Evolutionary conservation across 1,139 yeast species (phyloP).

Genomic region (Hemisphaericaspora xylanilytica): DNA sequence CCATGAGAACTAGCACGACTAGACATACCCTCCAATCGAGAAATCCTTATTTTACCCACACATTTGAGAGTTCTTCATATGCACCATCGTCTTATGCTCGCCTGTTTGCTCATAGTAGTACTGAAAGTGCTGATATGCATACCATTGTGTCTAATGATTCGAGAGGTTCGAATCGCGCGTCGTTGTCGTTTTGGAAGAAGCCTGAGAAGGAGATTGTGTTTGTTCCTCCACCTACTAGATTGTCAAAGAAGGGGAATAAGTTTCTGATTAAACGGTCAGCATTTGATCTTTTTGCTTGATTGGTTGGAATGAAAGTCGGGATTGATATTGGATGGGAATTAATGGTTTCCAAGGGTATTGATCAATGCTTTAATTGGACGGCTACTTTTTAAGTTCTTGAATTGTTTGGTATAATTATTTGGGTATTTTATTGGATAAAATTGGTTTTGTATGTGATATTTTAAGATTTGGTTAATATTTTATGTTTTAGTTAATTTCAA

Average conservation of each 20-base stretch:
- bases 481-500: too few species aligned
- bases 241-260: constrained; percentile 24
- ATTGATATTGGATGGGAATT: not conserved
- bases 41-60: too few species aligned
- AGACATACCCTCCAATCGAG: too few species aligned
- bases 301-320: not conserved
- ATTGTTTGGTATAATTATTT: too few species aligned
- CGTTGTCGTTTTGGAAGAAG: constrained; percentile 31
- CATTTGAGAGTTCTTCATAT: too few species aligned
- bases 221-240: constrained; percentile 21
- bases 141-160: constrained; percentile 32
- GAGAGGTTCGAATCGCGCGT: constrained; percentile 26
- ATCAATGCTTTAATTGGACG: too few species aligned
- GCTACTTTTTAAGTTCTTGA: too few species aligned
- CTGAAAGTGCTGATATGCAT: constrained; percentile 22
- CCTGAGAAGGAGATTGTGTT: constrained; percentile 15
- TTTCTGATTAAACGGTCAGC: constrained; percentile 32
- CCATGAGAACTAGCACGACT: too few species aligned
- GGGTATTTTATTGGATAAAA: too few species aligned
- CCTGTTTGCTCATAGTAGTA: not conserved
- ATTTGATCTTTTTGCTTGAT: constrained; percentile 24
- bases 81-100: not conserved
- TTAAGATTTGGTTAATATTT: too few species aligned
- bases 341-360: too few species aligned
- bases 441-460: too few species aligned